Percentiles rank a stretch among this genome's conserved stretches.
phyloP scores from a whole-genome alignment of 306 rosid genomes.

The Morella rubra region DNA sequence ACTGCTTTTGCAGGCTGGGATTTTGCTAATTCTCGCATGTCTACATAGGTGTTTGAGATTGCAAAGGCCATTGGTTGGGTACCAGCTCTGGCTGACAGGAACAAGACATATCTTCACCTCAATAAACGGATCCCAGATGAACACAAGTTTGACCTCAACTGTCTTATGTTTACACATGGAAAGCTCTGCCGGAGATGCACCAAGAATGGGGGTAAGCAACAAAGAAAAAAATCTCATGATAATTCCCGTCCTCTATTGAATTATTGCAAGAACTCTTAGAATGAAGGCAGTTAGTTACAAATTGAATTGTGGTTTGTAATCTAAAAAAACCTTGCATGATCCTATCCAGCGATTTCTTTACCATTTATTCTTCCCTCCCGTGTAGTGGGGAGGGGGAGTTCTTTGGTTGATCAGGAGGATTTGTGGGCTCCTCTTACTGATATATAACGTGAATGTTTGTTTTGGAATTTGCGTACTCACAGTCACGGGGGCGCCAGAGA shows the following conservation, averaged over 20 bases:
- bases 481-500: no score
- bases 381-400: no score
- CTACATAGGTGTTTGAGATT: constrained; percentile 78
- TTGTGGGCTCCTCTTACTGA: no score
- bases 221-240: constrained; percentile 37
- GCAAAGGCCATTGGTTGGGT: constrained; percentile 77
- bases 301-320: not conserved
- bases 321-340: constrained; percentile 3
- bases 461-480: no score
- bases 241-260: constrained; percentile 57
- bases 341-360: not conserved
- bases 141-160: constrained; percentile 85
- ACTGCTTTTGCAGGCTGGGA: constrained; percentile 11
- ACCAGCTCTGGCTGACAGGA: constrained; percentile 74
- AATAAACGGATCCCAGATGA: constrained; percentile 77
- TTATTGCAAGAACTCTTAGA: constrained; percentile 31
- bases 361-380: no score
- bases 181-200: constrained; percentile 69
- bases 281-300: not conserved
- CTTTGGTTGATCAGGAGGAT: no score
- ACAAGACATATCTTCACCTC: constrained; percentile 81
- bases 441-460: no score
- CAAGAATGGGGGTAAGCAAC: constrained; percentile 47
- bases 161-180: constrained; percentile 86
- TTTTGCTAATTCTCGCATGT: constrained; percentile 2